Evolutionary conservation across 2,329 filamentous ascomycete genomes (phyloP).

Genomic region (Fusarium temperatum): DNA sequence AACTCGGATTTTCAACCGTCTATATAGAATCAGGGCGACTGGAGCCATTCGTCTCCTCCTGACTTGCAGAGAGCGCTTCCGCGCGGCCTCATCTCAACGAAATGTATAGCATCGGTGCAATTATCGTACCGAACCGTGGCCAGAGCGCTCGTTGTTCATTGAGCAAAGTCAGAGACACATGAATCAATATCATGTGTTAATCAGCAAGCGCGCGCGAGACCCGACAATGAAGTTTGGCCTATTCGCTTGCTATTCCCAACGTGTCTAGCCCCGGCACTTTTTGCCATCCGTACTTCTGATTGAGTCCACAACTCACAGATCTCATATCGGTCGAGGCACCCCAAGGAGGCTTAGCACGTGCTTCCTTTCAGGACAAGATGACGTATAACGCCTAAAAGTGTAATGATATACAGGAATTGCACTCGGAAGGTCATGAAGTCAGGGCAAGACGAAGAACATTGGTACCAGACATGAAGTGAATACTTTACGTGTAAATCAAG

Average conservation of each 20-base stretch:
- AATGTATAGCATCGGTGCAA: background rate
- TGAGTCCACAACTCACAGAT: background rate
- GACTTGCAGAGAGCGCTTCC: background rate
- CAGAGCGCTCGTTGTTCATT: accelerated
- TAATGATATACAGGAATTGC: background rate
- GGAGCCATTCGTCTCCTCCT: accelerated
- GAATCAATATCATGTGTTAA: background rate
- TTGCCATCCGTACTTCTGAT: background rate
- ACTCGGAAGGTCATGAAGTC: background rate
- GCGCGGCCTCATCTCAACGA: background rate
- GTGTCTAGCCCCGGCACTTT: background rate
- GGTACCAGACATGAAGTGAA: background rate
- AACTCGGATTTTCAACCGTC: background rate
- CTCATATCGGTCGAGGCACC: background rate
- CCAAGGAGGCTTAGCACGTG: background rate
- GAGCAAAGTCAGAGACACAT: background rate
- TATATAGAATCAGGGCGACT: background rate
- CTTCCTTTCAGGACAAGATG: background rate
- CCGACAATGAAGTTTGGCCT: background rate
- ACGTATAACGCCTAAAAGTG: background rate
- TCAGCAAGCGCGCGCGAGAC: background rate
- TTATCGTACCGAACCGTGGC: background rate
- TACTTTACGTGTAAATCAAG: accelerated
- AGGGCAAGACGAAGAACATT: background rate
- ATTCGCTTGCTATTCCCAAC: background rate